Base-by-base conservation (phyloP, 1,284 basidiomycete genomes). In the Cryptococcus sp. region DNA sequence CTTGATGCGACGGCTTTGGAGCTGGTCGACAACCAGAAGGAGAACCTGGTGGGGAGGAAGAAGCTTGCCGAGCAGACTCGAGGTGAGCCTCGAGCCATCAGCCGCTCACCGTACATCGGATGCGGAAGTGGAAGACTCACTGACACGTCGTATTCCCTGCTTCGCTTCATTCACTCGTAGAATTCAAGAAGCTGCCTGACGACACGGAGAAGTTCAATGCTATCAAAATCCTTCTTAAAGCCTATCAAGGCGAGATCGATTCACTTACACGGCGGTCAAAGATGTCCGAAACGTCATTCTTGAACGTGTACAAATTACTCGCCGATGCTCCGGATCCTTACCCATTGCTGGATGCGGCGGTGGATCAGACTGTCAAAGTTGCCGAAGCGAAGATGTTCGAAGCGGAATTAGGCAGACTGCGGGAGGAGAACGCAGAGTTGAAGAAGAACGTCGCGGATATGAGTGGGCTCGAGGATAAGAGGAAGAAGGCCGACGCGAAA, bases 171-270 rank as follows among this genome's bases (percentile, higher is more conserved):
- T 10, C 15, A 10, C n/a, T 22, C 16, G 1, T 69, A 97, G 93
- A 97, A 66, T 96, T 95, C 83, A 95, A 90, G 81, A 94, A 90
- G 80, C 85, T 93, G 22, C 84, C 92, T 1, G 81, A 82, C 56
- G 91, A 94, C 58, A 83, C 86, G 20, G 90, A 93, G 72, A 95
- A 96, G 78, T 80, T 88, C 46, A 84, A 83, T 50, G 87, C 87
- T 11, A 90, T 93, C 83, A 96, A 95, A 79, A 85, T 85, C 7
- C 82, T 97, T 20, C 82, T 97, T 54, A 96, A 94, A 81, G 93
- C 92, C 3, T 98, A 99, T 81, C 95, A 99, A 79, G 84, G 88
- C 7, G 95, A 98, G 79, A 98, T 99, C 62, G 95, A 99, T 80
- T 88, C 82, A 67, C 85, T 99, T 60, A 98, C 93, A 0, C 91